These are phyloP conservation scores for Penstemon newberryi DNA, from an alignment of 257 asterid genomes.

Conservation along the genomic window DNA sequence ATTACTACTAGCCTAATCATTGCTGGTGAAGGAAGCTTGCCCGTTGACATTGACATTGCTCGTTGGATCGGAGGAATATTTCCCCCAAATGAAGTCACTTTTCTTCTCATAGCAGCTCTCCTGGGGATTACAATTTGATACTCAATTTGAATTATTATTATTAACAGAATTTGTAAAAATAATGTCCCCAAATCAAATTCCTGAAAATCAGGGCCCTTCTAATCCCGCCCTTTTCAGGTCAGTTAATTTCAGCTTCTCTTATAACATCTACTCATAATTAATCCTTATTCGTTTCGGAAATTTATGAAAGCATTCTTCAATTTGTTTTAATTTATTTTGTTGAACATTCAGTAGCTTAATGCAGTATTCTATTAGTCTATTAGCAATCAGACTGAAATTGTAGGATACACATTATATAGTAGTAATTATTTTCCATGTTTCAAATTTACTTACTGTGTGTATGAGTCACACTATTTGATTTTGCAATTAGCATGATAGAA, in stretches of 20 bases:
- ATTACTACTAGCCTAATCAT: too few species aligned
- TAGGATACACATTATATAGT: slow-evolving; percentile 8
- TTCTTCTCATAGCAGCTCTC: too few species aligned
- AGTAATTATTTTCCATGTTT: not conserved
- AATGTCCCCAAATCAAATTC: slow-evolving; percentile 85
- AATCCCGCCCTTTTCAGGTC: slow-evolving; percentile 65
- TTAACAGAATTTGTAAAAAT: slow-evolving; percentile 29
- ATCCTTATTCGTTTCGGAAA: not conserved
- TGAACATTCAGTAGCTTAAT: slow-evolving; percentile 19
- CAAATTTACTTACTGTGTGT: not conserved
- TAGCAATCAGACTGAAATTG: slow-evolving; percentile 22
- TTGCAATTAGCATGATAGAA: too few species aligned
- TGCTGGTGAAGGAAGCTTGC: too few species aligned
- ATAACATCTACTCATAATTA: not conserved
- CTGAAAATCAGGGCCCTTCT: slow-evolving; percentile 75
- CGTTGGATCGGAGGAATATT: too few species aligned
- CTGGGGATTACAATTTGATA: too few species aligned
- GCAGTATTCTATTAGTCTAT: not conserved
- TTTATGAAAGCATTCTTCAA: slow-evolving; percentile 15
- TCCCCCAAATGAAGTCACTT: too few species aligned
- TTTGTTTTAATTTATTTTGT: slow-evolving; percentile 23
- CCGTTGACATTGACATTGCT: too few species aligned
- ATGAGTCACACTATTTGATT: not conserved
- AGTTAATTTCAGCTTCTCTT: slow-evolving; percentile 5
- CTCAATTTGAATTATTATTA: too few species aligned